phyloP scores from a whole-genome alignment of 2,329 filamentous ascomycete genomes.

The Trichoderma sp. region DNA sequence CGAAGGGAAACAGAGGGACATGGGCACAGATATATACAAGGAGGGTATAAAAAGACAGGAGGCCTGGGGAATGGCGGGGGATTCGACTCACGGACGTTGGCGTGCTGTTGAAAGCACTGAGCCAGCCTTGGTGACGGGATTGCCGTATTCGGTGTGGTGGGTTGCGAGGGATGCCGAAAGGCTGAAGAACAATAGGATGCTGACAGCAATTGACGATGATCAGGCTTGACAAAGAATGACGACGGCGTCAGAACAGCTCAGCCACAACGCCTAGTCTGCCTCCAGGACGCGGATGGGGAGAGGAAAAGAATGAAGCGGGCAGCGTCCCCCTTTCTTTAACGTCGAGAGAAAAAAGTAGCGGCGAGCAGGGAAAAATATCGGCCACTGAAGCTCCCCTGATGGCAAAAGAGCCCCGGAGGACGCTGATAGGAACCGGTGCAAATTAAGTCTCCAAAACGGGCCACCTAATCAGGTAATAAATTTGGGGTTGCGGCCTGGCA shows the following conservation, averaged over 20 bases:
- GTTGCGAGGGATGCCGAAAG: background rate
- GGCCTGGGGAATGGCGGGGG: background rate
- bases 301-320: slow-evolving; percentile 1
- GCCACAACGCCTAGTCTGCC: background rate
- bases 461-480: slow-evolving; percentile 12
- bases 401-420: slow-evolving; percentile 1
- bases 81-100: slow-evolving; percentile 5
- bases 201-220: slow-evolving; percentile 14
- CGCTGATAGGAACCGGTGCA: slow-evolving; percentile 5
- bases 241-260: background rate
- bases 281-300: background rate
- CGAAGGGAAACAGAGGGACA: background rate
- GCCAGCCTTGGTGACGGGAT: slow-evolving; percentile 3
- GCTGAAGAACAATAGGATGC: slow-evolving; percentile 16
- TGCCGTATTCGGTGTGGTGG: slow-evolving; percentile 10
- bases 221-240: background rate
- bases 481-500: background rate
- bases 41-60: background rate
- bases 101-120: background rate
- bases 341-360: slow-evolving; percentile 8
- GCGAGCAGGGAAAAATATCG: slow-evolving; percentile 15
- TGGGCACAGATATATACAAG: background rate
- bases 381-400: slow-evolving; percentile 17
- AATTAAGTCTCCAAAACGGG: background rate
- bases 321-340: background rate